Conservation (phyloP, 805 yeast species). For the Myxozyma melibiosi region DNA sequence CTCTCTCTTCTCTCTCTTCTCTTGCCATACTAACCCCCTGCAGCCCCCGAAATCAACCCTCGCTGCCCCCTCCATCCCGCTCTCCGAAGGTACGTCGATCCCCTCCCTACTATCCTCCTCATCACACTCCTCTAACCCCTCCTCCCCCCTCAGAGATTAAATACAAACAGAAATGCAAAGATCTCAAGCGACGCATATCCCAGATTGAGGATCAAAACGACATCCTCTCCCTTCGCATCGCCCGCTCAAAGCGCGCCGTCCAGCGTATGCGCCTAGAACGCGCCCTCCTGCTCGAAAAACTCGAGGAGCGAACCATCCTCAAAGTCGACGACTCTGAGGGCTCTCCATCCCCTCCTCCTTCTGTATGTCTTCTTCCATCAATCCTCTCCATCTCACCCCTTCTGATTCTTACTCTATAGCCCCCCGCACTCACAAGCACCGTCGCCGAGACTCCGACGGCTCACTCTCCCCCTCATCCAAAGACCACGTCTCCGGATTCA, state of each 20-base stretch:
- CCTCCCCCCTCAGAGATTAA: constrained; percentile 40
- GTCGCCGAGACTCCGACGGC: constrained; percentile 20
- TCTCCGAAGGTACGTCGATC: constrained; percentile 22
- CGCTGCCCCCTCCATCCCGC: constrained; percentile 28
- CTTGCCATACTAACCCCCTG: background rate
- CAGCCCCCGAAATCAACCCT: background rate
- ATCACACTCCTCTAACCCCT: background rate
- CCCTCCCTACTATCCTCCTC: background rate
- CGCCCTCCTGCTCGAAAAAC: constrained; percentile 72
- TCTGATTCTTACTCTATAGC: constrained; percentile 12
- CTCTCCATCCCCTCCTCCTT: constrained; percentile 39
- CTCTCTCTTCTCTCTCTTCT: background rate
- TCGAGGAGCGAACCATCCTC: constrained; percentile 55
- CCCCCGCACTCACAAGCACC: constrained; percentile 19
- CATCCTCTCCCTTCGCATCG: constrained; percentile 70
- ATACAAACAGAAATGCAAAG: constrained; percentile 68
- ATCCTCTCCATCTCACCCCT: background rate
- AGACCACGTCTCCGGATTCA: constrained; percentile 4
- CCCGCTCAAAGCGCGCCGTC: constrained; percentile 73
- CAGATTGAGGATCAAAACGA: constrained; percentile 43
- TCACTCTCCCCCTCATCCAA: constrained; percentile 14
- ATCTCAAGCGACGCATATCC: constrained; percentile 52
- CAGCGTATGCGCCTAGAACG: constrained; percentile 82
- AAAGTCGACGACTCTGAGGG: constrained; percentile 39
- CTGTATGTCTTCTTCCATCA: constrained; percentile 21